These are phyloP conservation scores for Chaetomiaceae sp. DNA, from an alignment of 2,329 filamentous ascomycete species.

Conservation along the genomic window DNA sequence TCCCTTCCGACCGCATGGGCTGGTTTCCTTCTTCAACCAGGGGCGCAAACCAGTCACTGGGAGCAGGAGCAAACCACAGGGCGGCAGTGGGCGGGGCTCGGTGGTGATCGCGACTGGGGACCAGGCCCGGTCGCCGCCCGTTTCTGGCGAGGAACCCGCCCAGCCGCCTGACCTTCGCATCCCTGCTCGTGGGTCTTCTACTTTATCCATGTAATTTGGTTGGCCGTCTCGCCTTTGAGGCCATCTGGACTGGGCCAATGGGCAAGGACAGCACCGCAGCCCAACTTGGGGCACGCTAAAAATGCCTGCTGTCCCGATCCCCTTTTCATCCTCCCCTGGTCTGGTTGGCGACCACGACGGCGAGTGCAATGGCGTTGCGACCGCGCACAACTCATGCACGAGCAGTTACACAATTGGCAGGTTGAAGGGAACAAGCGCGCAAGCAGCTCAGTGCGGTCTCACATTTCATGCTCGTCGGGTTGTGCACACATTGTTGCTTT, in stretches of 20 bases:
- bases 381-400: no score
- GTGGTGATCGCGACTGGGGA: constrained; percentile 8
- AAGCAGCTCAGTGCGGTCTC: no score
- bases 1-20: not conserved
- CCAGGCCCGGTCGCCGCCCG: constrained; percentile 12
- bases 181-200: constrained; percentile 5
- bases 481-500: no score
- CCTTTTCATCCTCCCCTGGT: not conserved
- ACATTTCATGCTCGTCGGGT: no score
- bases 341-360: no score
- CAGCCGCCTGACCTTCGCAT: constrained; percentile 5
- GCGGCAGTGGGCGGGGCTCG: constrained; percentile 2
- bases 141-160: constrained; percentile 8
- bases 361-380: no score
- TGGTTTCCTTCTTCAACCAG: not conserved
- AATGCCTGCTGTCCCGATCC: not conserved
- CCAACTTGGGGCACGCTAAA: not conserved
- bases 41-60: constrained; percentile 7
- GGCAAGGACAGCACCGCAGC: not conserved
- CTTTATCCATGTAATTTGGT: constrained; percentile 10
- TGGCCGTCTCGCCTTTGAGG: constrained; percentile 10
- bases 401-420: no score
- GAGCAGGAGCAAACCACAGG: constrained; percentile 13
- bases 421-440: no score
- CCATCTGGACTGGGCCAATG: constrained; percentile 13